Conservation (phyloP, 1,284 basidiomycete genomes). For the Singerocomus inundabilis region DNA sequence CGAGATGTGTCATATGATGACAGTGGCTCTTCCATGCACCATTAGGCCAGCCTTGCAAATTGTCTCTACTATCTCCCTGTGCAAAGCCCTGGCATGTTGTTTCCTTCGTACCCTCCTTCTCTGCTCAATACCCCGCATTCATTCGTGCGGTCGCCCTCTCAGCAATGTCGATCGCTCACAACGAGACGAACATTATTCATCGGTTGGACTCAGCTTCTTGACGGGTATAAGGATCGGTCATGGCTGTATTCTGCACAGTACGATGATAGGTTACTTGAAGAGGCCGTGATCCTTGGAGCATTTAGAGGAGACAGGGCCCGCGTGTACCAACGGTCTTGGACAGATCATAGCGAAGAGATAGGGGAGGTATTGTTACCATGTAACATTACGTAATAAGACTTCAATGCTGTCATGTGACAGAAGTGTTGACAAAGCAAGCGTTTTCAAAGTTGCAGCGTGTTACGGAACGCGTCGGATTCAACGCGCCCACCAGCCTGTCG, state of each 20-base stretch:
- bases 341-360: slow-evolving; percentile 54
- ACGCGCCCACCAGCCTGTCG: slow-evolving; percentile 7
- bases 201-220: slow-evolving; percentile 47
- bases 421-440: slow-evolving; percentile 18
- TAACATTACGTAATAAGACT: no score
- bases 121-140: slow-evolving; percentile 48
- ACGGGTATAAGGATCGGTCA: slow-evolving; percentile 39
- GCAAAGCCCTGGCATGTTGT: slow-evolving; percentile 22
- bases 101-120: slow-evolving; percentile 42
- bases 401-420: slow-evolving; percentile 19
- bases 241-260: slow-evolving; percentile 54
- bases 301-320: slow-evolving; percentile 37
- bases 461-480: slow-evolving; percentile 9
- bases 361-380: slow-evolving; percentile 46
- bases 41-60: slow-evolving; percentile 36
- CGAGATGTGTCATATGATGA: not conserved
- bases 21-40: slow-evolving; percentile 52
- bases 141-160: slow-evolving; percentile 50
- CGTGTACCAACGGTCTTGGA: slow-evolving; percentile 29
- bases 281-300: slow-evolving; percentile 38
- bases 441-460: not conserved
- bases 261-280: slow-evolving; percentile 63
- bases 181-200: slow-evolving; percentile 58
- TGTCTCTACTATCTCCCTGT: slow-evolving; percentile 19
- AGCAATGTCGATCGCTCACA: slow-evolving; percentile 54